A percentile compares a stretch with the other conserved stretches of the same genome.
These are phyloP conservation scores for Fusarium drepaniforme DNA, from an alignment of 2,329 filamentous ascomycete genomes.

Conservation along the genomic window DNA sequence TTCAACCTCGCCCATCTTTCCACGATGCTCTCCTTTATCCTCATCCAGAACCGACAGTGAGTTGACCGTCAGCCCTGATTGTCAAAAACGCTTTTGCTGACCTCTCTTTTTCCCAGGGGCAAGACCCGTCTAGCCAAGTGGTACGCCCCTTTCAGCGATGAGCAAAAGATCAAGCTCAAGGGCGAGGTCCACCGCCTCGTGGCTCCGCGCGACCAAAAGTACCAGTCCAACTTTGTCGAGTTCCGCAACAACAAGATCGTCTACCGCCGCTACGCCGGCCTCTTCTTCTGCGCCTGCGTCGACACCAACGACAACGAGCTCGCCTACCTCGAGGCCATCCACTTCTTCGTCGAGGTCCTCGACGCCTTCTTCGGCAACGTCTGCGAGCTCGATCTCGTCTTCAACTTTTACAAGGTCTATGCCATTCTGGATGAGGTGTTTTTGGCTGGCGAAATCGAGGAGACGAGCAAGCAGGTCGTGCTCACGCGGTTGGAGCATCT, in stretches of 20 bases:
- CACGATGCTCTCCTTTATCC: constrained; percentile 83
- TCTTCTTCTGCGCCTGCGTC: constrained; percentile 99
- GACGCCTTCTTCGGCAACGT: constrained; percentile 99
- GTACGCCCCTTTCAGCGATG: constrained; percentile 98
- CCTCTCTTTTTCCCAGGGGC: constrained; percentile 69
- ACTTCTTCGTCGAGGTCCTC: constrained; percentile 99
- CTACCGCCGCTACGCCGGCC: constrained; percentile 95
- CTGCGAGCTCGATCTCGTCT: constrained; percentile 93
- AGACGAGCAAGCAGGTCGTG: constrained; percentile 98
- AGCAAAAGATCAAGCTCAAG: constrained; percentile 99
- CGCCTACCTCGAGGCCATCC: constrained; percentile 95
- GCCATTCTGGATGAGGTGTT: constrained; percentile 99
- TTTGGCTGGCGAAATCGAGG: constrained; percentile 96
- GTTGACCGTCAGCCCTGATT: constrained; percentile 12
- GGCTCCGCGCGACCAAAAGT: constrained; percentile 97
- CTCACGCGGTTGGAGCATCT: constrained; percentile 93
- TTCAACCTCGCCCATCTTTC: constrained; percentile 6
- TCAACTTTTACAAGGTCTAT: constrained; percentile 91
- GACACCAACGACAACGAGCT: constrained; percentile 99
- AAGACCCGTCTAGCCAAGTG: constrained; percentile 99
- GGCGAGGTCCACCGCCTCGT: constrained; percentile 99
- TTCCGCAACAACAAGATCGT: constrained; percentile 95
- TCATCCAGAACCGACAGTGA: constrained; percentile 91
- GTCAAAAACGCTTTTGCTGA: background rate
- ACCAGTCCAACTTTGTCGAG: constrained; percentile 99